Evolutionary conservation across 805 yeast genomes (phyloP).

Genomic region (Zygosaccharomyces kombuchaensis): DNA sequence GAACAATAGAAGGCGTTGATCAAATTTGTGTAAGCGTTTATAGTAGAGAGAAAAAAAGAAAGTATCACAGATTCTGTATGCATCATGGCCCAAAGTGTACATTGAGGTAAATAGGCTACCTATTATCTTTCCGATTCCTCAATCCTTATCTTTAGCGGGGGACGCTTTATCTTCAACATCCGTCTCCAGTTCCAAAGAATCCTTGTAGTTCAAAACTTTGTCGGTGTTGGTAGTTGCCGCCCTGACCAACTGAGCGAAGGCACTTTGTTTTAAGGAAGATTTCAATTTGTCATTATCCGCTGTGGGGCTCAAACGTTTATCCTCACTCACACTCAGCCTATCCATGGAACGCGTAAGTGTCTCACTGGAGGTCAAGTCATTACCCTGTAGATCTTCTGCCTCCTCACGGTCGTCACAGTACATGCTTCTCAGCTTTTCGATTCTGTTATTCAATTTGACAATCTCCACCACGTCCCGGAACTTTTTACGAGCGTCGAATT

Average conservation of each 20-base stretch:
- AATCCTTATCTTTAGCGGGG: background rate
- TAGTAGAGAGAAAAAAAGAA: background rate
- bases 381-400: constrained; percentile 32
- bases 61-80: background rate
- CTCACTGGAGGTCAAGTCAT: constrained; percentile 17
- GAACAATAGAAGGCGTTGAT: constrained; percentile 10
- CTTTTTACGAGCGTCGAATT: constrained; percentile 78
- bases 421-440: constrained; percentile 61
- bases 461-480: constrained; percentile 82
- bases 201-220: constrained; percentile 25
- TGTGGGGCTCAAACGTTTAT: constrained; percentile 5
- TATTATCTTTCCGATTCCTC: background rate
- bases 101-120: background rate
- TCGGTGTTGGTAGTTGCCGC: constrained; percentile 64
- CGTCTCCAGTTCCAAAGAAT: constrained; percentile 4
- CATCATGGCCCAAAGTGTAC: background rate
- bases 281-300: constrained; percentile 25
- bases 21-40: background rate
- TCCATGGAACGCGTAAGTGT: constrained; percentile 20
- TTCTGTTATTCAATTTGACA: constrained; percentile 74
- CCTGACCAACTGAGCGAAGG: constrained; percentile 65
- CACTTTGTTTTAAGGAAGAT: constrained; percentile 44
- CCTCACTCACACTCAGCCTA: constrained; percentile 13
- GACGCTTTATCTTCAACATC: background rate
- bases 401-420: constrained; percentile 46